Evolutionary conservation across 495 filamentous ascomycete species (phyloP).

Genomic region (Daldinia vernicosa): DNA sequence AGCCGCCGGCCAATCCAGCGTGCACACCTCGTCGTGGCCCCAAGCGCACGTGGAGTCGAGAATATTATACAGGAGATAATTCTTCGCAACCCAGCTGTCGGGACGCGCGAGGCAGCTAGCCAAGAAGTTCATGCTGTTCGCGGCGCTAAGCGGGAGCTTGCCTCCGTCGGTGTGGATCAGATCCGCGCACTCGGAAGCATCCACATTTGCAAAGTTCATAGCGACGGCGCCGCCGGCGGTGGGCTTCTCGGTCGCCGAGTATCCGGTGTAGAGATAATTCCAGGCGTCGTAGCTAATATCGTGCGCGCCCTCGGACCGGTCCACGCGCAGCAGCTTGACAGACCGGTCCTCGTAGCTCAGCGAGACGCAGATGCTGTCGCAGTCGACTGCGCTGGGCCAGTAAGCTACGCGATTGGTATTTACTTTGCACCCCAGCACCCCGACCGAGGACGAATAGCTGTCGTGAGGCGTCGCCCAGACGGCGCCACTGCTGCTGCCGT

Average conservation of each 20-base stretch:
- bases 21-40: constrained; percentile 57
- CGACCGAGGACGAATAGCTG: constrained; percentile 58
- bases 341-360: constrained; percentile 53
- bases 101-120: constrained; percentile 53
- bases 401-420: constrained; percentile 60
- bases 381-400: constrained; percentile 59
- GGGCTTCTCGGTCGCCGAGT: constrained; percentile 54
- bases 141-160: constrained; percentile 58
- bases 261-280: constrained; percentile 59
- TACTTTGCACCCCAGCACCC: constrained; percentile 61
- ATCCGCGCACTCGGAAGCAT: constrained; percentile 48
- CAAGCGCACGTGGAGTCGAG: constrained; percentile 55
- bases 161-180: constrained; percentile 53
- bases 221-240: constrained; percentile 53
- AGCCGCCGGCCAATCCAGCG: constrained; percentile 55
- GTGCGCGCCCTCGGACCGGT: constrained; percentile 58
- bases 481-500: constrained; percentile 43
- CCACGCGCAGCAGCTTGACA: constrained; percentile 57
- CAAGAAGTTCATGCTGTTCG: constrained; percentile 61
- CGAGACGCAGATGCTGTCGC: constrained; percentile 57
- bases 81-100: constrained; percentile 55
- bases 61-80: constrained; percentile 57
- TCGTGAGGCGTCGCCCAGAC: constrained; percentile 62
- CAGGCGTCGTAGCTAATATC: constrained; percentile 62
- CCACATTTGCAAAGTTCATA: constrained; percentile 54